These are phyloP conservation scores for Trichophyton schoenleinii DNA, from an alignment of 2,329 filamentous ascomycete genomes.

Conservation along the genomic window DNA sequence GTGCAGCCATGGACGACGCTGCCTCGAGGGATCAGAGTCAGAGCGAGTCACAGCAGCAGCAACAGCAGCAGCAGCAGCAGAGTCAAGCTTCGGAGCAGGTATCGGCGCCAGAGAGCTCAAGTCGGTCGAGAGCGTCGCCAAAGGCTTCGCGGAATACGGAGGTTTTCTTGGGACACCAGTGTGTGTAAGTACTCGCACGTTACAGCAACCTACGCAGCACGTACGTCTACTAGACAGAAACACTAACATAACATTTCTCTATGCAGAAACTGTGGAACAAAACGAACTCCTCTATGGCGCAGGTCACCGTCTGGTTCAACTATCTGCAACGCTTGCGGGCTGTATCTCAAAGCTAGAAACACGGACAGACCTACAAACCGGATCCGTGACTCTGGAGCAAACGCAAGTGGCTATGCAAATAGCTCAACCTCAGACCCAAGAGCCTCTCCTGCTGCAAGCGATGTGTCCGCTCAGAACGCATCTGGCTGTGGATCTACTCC, in stretches of 20 bases:
- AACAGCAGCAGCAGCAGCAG: conserved; percentile 2
- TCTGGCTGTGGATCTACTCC: conserved; percentile 23
- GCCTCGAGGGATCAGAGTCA: background rate
- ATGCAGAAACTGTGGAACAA: conserved; percentile 82
- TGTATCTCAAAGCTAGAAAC: conserved; percentile 90
- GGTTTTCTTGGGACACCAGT: conserved; percentile 30
- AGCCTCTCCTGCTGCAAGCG: conserved; percentile 25
- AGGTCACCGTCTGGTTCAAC: conserved; percentile 84
- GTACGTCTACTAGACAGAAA: background rate
- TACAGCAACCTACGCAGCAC: conserved; percentile 2
- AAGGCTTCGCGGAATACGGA: conserved; percentile 26
- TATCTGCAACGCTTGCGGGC: conserved; percentile 93
- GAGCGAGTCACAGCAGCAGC: conserved; percentile 1
- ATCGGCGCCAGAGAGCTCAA: conserved; percentile 9
- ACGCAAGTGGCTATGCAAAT: conserved; percentile 14
- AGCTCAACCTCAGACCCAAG: conserved; percentile 9
- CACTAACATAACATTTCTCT: conserved; percentile 7
- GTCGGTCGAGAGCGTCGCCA: conserved; percentile 22
- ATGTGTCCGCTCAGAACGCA: conserved; percentile 21
- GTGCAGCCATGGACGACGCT: conserved; percentile 9
- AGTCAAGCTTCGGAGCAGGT: conserved; percentile 13
- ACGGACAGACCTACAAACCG: conserved; percentile 79
- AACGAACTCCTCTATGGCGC: conserved; percentile 86
- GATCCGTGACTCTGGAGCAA: conserved; percentile 53
- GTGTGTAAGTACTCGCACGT: conserved; percentile 23